These are phyloP conservation scores for Aspergillus caelatus DNA, from an alignment of 2,329 filamentous ascomycete genomes.

Conservation along the genomic window DNA sequence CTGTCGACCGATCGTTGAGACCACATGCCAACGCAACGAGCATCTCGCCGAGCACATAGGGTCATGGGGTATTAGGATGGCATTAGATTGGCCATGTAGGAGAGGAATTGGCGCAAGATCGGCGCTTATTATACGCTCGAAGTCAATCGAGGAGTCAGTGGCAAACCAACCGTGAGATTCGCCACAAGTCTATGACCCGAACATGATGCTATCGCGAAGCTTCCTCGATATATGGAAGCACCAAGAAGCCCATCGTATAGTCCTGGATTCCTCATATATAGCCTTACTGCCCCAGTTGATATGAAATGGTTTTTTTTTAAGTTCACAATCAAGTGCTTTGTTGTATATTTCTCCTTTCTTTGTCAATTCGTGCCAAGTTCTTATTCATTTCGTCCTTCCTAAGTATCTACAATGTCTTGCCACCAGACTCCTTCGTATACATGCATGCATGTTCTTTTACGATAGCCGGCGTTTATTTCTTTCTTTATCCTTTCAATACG, in stretches of 20 bases:
- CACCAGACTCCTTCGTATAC: background rate
- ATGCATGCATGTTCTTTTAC: background rate
- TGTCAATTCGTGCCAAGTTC: no score
- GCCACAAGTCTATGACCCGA: background rate
- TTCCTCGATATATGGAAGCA: background rate
- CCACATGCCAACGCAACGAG: no score
- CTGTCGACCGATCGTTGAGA: no score
- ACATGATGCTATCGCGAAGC: background rate
- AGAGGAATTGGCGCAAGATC: no score
- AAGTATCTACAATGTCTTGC: background rate
- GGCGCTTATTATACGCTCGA: no score
- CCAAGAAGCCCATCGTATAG: background rate
- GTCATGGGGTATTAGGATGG: background rate
- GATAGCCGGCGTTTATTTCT: background rate
- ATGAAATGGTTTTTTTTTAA: fast-evolving
- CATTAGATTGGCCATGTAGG: background rate
- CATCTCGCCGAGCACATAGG: no score
- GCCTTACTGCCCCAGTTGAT: background rate
- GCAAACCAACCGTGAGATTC: background rate
- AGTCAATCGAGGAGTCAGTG: background rate
- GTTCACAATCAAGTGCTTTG: background rate
- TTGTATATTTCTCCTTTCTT: background rate
- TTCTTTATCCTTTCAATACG: background rate
- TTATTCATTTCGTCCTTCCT: no score
- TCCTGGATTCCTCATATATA: background rate